Percentiles rank a stretch among this genome's conserved stretches.
phyloP scores from a whole-genome alignment of 192 early-diverging fungal genomes.

The Coemansia sp. region DNA sequence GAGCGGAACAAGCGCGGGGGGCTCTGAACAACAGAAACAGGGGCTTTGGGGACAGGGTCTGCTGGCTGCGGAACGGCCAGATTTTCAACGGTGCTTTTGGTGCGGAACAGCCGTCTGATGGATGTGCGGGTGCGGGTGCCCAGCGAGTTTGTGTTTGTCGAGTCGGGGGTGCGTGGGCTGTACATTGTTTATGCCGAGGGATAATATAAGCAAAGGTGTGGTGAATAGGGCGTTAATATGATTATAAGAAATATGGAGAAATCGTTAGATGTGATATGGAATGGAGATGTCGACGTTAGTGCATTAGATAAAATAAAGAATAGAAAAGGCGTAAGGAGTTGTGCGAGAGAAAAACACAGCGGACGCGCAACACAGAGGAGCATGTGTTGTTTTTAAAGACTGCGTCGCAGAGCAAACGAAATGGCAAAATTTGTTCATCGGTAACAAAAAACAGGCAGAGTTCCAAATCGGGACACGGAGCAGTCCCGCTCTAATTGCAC shows the following conservation, averaged over 20 bases:
- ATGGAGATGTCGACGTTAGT: not conserved
- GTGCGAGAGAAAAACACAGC: not conserved
- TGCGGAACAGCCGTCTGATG: constrained; percentile 2
- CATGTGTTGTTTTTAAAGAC: not conserved
- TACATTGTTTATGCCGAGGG: not conserved
- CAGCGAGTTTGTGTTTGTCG: not conserved
- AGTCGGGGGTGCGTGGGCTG: constrained; percentile 4
- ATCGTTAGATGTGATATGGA: no score
- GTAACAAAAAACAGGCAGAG: not conserved
- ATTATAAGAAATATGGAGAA: no score
- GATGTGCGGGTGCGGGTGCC: not conserved
- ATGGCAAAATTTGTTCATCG: not conserved
- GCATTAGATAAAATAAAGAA: not conserved
- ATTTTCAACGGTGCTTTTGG: constrained; percentile 1
- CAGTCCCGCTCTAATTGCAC: no score
- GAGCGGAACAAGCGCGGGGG: constrained; percentile 4
- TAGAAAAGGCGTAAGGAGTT: not conserved
- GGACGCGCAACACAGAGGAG: not conserved
- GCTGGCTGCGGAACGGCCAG: not conserved
- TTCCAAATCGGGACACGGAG: no score
- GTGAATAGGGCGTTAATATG: not conserved
- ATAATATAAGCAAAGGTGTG: not conserved
- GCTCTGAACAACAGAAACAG: not conserved
- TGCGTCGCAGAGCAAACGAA: not conserved
- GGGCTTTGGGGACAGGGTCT: not conserved